Percentiles rank a stretch among this genome's conserved stretches.
Conservation (phyloP, 225 moss, liverwort and hornwort genomes). For the Pseudoscleropodium purum region DNA sequence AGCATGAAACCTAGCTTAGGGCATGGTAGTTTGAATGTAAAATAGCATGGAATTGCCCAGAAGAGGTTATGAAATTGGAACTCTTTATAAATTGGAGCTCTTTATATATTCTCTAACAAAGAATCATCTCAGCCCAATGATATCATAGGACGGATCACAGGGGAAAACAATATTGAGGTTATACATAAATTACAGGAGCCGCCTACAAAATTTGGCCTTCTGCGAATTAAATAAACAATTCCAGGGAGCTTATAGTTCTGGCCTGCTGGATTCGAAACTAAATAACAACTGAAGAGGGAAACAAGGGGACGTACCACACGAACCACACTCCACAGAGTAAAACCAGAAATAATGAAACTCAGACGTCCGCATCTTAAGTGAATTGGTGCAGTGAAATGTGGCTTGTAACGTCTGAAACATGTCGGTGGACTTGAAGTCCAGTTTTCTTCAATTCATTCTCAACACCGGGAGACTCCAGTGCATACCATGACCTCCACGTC, state of each 20-base stretch:
- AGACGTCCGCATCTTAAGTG: neutral
- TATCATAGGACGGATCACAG: neutral
- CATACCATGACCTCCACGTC: neutral
- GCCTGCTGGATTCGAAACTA: neutral
- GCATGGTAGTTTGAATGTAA: neutral
- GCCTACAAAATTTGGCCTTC: neutral
- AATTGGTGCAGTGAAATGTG: neutral
- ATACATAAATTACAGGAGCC: neutral
- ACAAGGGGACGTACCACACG: neutral
- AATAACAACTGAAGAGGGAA: neutral
- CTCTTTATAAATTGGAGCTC: neutral
- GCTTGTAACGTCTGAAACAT: neutral
- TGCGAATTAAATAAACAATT: neutral
- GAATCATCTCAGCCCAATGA: neutral
- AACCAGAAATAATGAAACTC: neutral
- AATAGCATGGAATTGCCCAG: neutral
- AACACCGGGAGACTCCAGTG: neutral
- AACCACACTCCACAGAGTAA: neutral
- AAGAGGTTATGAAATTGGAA: neutral
- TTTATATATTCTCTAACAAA: neutral
- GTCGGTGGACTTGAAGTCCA: neutral
- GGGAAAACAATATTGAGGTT: neutral
- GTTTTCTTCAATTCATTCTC: neutral
- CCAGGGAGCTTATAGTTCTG: neutral
- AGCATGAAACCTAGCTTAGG: neutral